Conservation (phyloP, 2,329 filamentous ascomycete species). For the Fusarium acutatum region DNA sequence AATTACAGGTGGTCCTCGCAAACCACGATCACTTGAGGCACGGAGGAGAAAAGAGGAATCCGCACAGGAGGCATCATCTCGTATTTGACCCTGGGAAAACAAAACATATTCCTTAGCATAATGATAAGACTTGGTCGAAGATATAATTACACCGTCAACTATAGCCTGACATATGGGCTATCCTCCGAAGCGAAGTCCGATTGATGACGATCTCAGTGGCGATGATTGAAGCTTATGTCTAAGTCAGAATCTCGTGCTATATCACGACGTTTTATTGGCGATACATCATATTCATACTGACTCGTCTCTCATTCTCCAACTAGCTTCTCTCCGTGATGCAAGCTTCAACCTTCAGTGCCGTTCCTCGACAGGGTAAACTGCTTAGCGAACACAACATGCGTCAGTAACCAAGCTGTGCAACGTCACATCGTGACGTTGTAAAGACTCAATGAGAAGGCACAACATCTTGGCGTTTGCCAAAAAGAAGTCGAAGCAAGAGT, state of each 20-base stretch:
- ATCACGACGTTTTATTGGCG: neutral
- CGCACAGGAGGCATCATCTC: neutral
- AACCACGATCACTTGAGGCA: neutral
- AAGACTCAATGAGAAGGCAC: neutral
- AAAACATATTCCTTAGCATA: neutral
- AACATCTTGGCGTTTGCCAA: neutral
- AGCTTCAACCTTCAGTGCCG: neutral
- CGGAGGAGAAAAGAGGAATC: neutral
- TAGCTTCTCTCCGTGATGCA: neutral
- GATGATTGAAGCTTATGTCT: neutral
- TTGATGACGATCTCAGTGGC: neutral
- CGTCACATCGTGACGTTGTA: conserved; percentile 12
- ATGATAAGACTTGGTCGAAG: neutral
- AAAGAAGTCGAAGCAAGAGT: neutral
- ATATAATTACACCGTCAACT: neutral
- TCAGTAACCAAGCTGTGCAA: neutral
- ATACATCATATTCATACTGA: neutral
- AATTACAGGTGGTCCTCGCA: neutral
- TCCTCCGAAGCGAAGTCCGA: neutral
- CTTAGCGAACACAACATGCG: neutral
- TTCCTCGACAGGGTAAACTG: neutral
- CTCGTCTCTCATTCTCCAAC: neutral
- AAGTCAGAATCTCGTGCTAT: neutral
- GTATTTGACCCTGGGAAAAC: neutral
- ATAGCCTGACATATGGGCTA: neutral